Percentiles rank a stretch among this genome's conserved stretches.
Evolutionary conservation across 495 filamentous ascomycete species (phyloP).

Genomic region (Penicillium coffeae): DNA sequence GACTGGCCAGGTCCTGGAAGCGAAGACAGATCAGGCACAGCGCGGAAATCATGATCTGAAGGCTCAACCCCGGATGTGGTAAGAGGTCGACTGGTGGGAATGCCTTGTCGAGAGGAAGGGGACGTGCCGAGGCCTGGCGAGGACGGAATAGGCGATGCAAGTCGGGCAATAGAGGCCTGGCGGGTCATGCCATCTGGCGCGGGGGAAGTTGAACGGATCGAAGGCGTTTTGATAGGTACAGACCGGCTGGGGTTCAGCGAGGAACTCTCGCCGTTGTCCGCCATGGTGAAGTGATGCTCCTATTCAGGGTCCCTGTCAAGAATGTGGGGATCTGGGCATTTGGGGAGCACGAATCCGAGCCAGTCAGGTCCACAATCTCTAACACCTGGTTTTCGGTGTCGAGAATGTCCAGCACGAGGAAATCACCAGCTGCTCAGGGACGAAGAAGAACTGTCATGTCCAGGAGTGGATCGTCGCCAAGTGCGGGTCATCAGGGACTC

Average conservation of each 20-base stretch:
- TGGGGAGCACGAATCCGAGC: not conserved
- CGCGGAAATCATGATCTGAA: conserved; percentile 31
- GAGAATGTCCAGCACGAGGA: not conserved
- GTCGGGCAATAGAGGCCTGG: conserved; percentile 65
- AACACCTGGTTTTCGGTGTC: not conserved
- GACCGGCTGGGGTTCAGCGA: conserved; percentile 29
- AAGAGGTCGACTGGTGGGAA: conserved; percentile 26
- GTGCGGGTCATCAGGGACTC: not conserved
- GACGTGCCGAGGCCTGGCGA: conserved; percentile 44
- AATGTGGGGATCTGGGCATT: conserved; percentile 7
- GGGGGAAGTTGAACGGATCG: conserved; percentile 38
- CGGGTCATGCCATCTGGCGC: conserved; percentile 44
- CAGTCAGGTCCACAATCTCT: not conserved
- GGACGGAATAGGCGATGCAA: conserved; percentile 66
- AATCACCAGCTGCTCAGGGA: not conserved
- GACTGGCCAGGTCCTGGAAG: conserved; percentile 66
- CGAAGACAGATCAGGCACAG: conserved; percentile 38
- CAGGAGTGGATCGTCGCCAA: conserved; percentile 5
- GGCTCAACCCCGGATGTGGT: conserved; percentile 12
- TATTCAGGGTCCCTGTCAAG: conserved; percentile 7
- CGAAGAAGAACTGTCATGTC: conserved; percentile 2
- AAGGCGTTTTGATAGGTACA: conserved; percentile 37
- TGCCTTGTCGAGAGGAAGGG: conserved; percentile 40
- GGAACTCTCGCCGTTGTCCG: conserved; percentile 40
- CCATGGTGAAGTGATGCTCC: conserved; percentile 20